A percentile compares a stretch with the other conserved stretches of the same genome.
phyloP scores from a whole-genome alignment of 2,329 filamentous ascomycete genomes.

The Hymenoscyphus occultus region DNA sequence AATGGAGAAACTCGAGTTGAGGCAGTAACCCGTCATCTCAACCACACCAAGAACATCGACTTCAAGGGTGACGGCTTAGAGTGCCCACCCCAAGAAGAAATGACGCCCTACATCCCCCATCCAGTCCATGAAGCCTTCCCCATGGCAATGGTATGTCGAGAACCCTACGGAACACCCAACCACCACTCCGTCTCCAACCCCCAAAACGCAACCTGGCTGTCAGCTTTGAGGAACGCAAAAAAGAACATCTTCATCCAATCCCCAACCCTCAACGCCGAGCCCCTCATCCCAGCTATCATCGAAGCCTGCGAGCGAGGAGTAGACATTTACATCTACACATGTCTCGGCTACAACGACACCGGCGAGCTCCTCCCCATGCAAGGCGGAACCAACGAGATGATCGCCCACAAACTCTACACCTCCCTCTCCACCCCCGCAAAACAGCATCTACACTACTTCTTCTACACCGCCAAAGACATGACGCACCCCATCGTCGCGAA shows the following conservation, averaged over 20 bases:
- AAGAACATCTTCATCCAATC: conserved; percentile 72
- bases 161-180: conserved; percentile 63
- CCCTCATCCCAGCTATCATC: conserved; percentile 60
- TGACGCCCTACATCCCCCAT: conserved; percentile 65
- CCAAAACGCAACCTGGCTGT: conserved; percentile 74
- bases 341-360: conserved; percentile 76
- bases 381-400: conserved; percentile 73
- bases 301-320: conserved; percentile 66
- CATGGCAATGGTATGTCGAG: conserved; percentile 68
- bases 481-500: conserved; percentile 62
- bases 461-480: conserved; percentile 75
- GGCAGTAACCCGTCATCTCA: conserved; percentile 63
- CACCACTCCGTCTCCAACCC: conserved; percentile 61
- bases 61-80: conserved; percentile 54
- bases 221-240: conserved; percentile 62
- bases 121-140: conserved; percentile 56
- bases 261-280: conserved; percentile 71
- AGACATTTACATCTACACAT: conserved; percentile 67
- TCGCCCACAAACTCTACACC: conserved; percentile 57
- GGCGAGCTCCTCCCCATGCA: conserved; percentile 74
- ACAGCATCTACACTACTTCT: conserved; percentile 57
- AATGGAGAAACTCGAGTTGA: conserved; percentile 52
- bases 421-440: conserved; percentile 49
- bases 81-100: conserved; percentile 49
- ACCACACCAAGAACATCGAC: conserved; percentile 53